Evolutionary conservation across 768 basidiomycete species (phyloP).

Genomic region (Grammothele lineata): DNA sequence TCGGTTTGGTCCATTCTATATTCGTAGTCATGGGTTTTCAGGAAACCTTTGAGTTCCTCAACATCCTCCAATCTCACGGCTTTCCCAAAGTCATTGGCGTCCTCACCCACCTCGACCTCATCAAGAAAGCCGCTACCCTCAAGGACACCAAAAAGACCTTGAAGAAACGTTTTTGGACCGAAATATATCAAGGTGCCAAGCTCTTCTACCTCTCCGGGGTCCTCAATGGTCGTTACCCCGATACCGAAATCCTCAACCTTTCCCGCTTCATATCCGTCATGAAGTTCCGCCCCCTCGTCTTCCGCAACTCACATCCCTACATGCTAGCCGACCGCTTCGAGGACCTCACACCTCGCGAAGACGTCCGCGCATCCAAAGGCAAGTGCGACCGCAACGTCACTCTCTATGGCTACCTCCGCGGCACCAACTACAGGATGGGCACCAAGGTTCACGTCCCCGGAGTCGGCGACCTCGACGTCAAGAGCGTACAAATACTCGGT

Average conservation of each 20-base stretch:
- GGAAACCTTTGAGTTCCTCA: conserved; percentile 99
- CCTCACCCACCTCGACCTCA: conserved; percentile 93
- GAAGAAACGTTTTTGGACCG: conserved; percentile 99
- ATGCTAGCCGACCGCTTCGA: conserved; percentile 92
- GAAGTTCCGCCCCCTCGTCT: conserved; percentile 97
- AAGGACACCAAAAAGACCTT: conserved; percentile 89
- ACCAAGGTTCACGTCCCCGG: conserved; percentile 91
- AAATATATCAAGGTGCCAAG: conserved; percentile 98
- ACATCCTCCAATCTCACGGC: conserved; percentile 93
- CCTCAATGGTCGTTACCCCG: conserved; percentile 95
- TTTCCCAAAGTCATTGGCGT: conserved; percentile 98
- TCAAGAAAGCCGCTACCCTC: conserved; percentile 85
- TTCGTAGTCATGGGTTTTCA: conserved; percentile 27
- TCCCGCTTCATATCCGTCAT: conserved; percentile 95
- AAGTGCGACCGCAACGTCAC: conserved; percentile 94
- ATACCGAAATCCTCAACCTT: conserved; percentile 93
- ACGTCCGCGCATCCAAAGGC: conserved; percentile 69
- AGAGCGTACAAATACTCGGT: conserved; percentile 67
- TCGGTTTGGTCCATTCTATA: background rate
- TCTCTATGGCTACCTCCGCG: conserved; percentile 91
- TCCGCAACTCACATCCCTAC: conserved; percentile 94
- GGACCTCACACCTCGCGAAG: conserved; percentile 88
- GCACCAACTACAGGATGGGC: conserved; percentile 75
- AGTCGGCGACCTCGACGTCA: conserved; percentile 83
- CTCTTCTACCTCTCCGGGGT: conserved; percentile 91